Percentiles rank a stretch among this genome's conserved stretches.
phyloP scores from a whole-genome alignment of 768 basidiomycete species.

The Hemileccinum impolitum region DNA sequence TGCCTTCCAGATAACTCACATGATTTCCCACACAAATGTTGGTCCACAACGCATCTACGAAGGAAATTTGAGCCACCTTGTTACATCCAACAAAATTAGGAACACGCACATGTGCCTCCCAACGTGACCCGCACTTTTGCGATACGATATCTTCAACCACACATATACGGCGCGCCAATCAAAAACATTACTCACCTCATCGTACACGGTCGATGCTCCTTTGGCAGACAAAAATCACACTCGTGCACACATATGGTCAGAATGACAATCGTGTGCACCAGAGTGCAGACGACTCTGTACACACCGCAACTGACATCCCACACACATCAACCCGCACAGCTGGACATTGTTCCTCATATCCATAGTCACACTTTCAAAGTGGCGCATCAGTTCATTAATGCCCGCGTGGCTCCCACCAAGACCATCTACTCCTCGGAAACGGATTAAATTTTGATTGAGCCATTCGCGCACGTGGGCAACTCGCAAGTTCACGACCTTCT shows the following conservation, averaged over 20 bases:
- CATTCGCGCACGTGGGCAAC: constrained; percentile 48
- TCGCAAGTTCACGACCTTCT: constrained; percentile 39
- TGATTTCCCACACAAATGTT: constrained; percentile 53
- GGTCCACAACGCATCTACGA: constrained; percentile 46
- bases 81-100: background rate
- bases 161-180: background rate
- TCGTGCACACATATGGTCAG: constrained; percentile 45
- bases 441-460: constrained; percentile 46
- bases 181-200: constrained; percentile 40
- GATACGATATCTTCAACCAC: background rate
- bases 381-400: no score
- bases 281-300: no score
- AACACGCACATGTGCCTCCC: constrained; percentile 50
- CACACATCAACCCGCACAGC: no score
- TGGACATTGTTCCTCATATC: no score
- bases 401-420: constrained; percentile 32
- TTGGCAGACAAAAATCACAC: constrained; percentile 41
- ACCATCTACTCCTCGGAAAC: constrained; percentile 36
- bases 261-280: constrained; percentile 46
- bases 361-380: no score
- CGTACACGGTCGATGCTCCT: constrained; percentile 37
- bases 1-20: constrained; percentile 44
- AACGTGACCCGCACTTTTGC: constrained; percentile 59
- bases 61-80: no score
- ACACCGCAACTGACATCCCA: no score